These are phyloP conservation scores for Dalbergia oliveri DNA, from an alignment of 306 rosid species.

Conservation along the genomic window DNA sequence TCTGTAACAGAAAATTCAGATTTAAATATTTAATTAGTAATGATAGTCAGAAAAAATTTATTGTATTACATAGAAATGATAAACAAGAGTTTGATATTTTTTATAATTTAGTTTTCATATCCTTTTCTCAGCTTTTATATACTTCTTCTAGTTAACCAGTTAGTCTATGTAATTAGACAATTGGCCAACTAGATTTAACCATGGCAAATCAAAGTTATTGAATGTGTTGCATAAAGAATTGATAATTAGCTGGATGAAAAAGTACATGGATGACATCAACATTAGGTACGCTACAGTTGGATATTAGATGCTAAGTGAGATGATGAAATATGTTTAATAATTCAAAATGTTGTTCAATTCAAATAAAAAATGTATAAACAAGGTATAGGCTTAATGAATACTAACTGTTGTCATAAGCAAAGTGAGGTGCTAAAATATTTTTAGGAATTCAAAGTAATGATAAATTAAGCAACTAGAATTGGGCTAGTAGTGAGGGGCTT, in stretches of 20 bases:
- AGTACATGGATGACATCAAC: background rate
- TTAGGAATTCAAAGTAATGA: background rate
- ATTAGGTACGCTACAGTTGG: background rate
- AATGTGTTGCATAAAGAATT: background rate
- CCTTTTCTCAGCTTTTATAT: background rate
- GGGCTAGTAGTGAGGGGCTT: no score
- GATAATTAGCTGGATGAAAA: background rate
- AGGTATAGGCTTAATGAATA: slow-evolving; percentile 12
- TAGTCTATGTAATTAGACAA: no score
- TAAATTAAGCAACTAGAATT: no score
- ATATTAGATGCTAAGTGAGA: background rate
- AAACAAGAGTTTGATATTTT: background rate
- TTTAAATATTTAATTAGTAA: background rate
- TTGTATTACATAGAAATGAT: background rate
- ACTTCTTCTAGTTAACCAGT: no score
- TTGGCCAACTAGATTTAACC: background rate
- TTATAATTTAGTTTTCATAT: background rate
- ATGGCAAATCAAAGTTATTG: background rate
- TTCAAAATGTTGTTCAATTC: background rate
- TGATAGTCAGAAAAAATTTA: background rate
- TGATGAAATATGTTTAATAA: background rate
- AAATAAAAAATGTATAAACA: background rate
- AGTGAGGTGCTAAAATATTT: slow-evolving; percentile 6
- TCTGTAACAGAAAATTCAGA: slow-evolving; percentile 1
- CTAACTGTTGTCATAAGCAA: background rate